Evolutionary conservation across 371 early-diverging fungal genomes (phyloP), one percentile per base, ranked within the genome.

Genomic region (Mucor ambiguus): DNA sequence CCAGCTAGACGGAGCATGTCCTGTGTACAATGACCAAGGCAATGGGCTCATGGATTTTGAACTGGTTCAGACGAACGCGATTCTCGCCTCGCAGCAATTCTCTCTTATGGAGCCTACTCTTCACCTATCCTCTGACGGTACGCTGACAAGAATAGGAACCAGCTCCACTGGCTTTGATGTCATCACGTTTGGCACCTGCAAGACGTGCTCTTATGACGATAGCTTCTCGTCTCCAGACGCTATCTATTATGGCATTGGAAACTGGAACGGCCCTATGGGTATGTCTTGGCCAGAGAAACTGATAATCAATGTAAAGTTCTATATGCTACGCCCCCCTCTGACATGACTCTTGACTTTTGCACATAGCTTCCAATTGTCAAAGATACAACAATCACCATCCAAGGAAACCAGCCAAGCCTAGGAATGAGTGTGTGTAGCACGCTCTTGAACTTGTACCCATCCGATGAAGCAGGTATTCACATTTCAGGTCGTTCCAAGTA

Each of bases 371-470:
- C 76, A 20, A 67, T 76, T 8, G n/a, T 43, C 6, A 29, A 35
- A 18, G 62, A 55, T 10, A 30, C 54, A 9, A 68, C 68, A 10
- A 46, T 73, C 11, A 37, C 38, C 3, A 32, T 76, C 7, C 22
- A 11, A n/a, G 55, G 61, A 0, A 62, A 62, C 28, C 35, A 37
- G 58, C 71, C 35, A 24, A 68, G 8, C 66, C 43, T 38, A 4
- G 73, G 70, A 1, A 58, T 63, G 18, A 10, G 30, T 12, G 28
- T 18, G 4, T 73, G 71, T n/a, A 61, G 29, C 0, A 49, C 64
- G 1, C 56, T 76, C 46, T 70, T 58, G 22, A 76, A 76, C 48
- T 68, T 73, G 8, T 76, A 73, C 16, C 71, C 76, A 3, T 59
- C 61, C 1, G 68, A 73, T 41, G 3, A n/a, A 3, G 11, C 14